Base-by-base conservation (phyloP, 2,329 filamentous ascomycete species). In the Verticillium alfalfae region DNA sequence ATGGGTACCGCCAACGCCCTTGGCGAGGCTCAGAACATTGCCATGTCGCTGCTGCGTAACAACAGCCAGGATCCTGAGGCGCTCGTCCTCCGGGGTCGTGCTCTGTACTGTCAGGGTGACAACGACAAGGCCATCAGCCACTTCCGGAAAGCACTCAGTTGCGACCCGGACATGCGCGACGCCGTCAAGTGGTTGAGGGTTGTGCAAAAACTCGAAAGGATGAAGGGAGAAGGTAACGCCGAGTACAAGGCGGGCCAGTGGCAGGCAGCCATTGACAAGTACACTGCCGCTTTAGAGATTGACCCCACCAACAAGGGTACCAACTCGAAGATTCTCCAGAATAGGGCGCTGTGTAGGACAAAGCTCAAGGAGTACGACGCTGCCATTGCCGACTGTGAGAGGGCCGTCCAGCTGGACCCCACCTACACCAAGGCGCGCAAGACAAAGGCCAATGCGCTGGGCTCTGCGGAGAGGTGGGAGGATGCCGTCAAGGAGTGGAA, bases 11-110 rank as follows among this genome's bases (percentile, higher is more conserved):
- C 88, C 62, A 97, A 97, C 76, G 88, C 92, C 12, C 81, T 97
- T 8, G 93, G 93, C 38, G 93, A 97, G 74, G 94, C 93, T 5
- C 92, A 96, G 76, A 96, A 93, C 72, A 87, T 98, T 60, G 93
- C 93, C 69, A 97, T 97, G 86, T 86, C 85, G 2, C 78, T 99
- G 68, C 82, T 99, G 65, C 87, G 95, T 60, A 83, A 85, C 71
- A 98, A 98, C 79, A 92, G 83, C 73, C 90, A 94, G 72, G 95
- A 99, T 71, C 93, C 95, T 1, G 95, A 99, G 77, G 95, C 94
- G 1, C 80, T 99, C 66, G 91, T 97, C 6, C 85, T 99, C 59
- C 87, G 94, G 57, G 95, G 94, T 31, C 87, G 93, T 65, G 90
- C 92, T 16, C 83, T 97, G 58, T 98, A 98, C 70, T 89, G 88